Evolutionary conservation across 306 rosid genomes (phyloP).

Genomic region (Hippophae rhamnoides): DNA sequence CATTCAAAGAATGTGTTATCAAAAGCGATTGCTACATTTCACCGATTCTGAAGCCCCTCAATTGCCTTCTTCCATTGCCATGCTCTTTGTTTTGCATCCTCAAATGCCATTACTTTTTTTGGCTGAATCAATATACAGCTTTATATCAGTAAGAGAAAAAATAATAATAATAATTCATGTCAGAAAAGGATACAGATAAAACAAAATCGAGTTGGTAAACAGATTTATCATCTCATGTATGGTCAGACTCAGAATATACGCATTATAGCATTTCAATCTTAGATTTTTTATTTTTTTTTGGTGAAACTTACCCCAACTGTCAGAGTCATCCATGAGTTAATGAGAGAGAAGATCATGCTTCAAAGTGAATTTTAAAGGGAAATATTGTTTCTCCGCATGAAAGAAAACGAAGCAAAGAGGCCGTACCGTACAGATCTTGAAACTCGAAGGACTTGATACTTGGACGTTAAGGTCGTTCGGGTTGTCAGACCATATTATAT

Average conservation of each 20-base stretch:
- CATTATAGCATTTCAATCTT: too few relatives aligned
- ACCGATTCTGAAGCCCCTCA: conserved; percentile 95
- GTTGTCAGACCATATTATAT: conserved; percentile 90
- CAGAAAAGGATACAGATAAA: too few relatives aligned
- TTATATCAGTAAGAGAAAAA: too few relatives aligned
- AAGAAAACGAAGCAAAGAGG: conserved; percentile 10
- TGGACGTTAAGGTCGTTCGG: conserved; percentile 83
- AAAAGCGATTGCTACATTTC: conserved; percentile 24
- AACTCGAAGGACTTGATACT: conserved; percentile 70
- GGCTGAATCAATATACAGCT: conserved; percentile 39
- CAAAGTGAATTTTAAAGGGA: background rate
- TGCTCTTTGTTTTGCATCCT: conserved; percentile 93
- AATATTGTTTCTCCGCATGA: background rate
- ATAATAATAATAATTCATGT: too few relatives aligned
- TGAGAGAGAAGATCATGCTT: conserved; percentile 1
- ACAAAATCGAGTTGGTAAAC: too few relatives aligned
- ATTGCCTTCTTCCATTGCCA: conserved; percentile 97
- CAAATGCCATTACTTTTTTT: conserved; percentile 75
- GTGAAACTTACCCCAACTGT: too few relatives aligned
- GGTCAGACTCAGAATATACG: too few relatives aligned
- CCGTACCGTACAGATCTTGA: conserved; percentile 91
- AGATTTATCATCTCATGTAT: too few relatives aligned
- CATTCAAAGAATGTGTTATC: conserved; percentile 1
- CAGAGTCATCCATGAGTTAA: conserved; percentile 40
- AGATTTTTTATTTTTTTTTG: too few relatives aligned